Base-by-base conservation (phyloP, 2,329 filamentous ascomycete genomes). In the Botrytis byssoidea region DNA sequence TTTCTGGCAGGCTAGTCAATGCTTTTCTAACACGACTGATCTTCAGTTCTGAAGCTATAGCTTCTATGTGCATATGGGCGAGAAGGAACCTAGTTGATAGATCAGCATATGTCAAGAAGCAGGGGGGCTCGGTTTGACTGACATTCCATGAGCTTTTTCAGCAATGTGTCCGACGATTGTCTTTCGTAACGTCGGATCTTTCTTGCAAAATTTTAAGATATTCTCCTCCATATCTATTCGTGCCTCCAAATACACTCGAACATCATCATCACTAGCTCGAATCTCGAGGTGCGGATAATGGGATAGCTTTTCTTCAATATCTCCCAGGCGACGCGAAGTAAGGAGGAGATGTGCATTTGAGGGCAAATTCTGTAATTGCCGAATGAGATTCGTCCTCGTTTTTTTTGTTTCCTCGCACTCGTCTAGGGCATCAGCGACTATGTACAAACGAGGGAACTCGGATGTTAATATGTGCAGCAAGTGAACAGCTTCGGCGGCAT, bases 41-140 rank as follows among this genome's bases (percentile, higher is more conserved):
- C 2, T 78, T 79, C 20, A 55, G 74, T 68, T 81, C 79, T 22
- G 76, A 77, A 29, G 73, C 68, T 2, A 83, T 76, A 6, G 80
- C 80, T 59, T 81, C 79, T 0, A 81, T 22, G 83, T 75, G 70
- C 44, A 85, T 79, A 29, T 82, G 77, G 20, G 83, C 84, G 18
- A 76, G 64, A n/a, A 77, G 74, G 63, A 77, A 77, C 73, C 75
- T 74, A 25, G 32, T 51, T 46, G 10, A 48, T 29, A 7, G 22
- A 25, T 68, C 55, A 69, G 63, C 44, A 40, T 14, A 22, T 14
- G 22, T 10, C 10, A 48, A 32, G 10, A 40, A 44, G 25, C 10
- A 18, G 18, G 35, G 32, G 29, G 18, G 5, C 44, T 42, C 32
- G 32, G 60, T 3, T 48, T 25, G 12, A 68, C 42, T 20, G 37